Evolutionary conservation across 306 rosid genomes (phyloP), one percentile per base, ranked within the genome.

Genomic region (Lathyrus oleraceus): DNA sequence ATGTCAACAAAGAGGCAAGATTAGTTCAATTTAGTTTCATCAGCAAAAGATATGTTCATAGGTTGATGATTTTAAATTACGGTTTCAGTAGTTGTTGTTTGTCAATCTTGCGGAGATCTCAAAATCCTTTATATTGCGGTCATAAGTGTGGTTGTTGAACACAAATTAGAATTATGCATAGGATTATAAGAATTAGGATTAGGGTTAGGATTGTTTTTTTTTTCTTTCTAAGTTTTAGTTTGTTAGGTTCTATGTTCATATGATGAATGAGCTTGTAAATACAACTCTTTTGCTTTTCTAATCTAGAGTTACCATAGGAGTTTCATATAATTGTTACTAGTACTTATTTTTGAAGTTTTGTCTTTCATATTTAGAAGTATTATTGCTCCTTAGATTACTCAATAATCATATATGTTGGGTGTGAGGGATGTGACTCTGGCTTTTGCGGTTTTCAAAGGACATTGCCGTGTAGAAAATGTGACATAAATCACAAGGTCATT

Each of bases 1-100:
- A 65, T 94, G 81, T 94, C 97, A 21, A 71, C 97, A 10, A 94
- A 90, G 87, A 84, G 62, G 49, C 87, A 81, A 75, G 83, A 75
- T 27, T 16, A 82, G 42, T 16, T 35, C 4, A 61, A 64, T 78
- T 72, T 43, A 65, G 70, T 51, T 16, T 16, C 73, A 35, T 57
- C 35, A 21, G 28, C 47, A 14, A n/a, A 21, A 23, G 10, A 32
- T 53, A 8, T 68, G 17, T 12, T 40, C 9, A 17, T 61, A 72
- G 54, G 15, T 20, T 13, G 1, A 25, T 25, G 38, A 19, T 57
- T 57, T 57, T 27, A 57, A 57, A 57, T 57, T 57, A 10, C 10
- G 8, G 38, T 1, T 32, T 0, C 0, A 32, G 2, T 32, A 32
- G 7, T 32, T 32, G 4, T 23, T 23, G 35, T 30, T 30, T 30